phyloP scores from a whole-genome alignment of 2,329 filamentous ascomycete genomes.

The Hypomyces perniciosus region DNA sequence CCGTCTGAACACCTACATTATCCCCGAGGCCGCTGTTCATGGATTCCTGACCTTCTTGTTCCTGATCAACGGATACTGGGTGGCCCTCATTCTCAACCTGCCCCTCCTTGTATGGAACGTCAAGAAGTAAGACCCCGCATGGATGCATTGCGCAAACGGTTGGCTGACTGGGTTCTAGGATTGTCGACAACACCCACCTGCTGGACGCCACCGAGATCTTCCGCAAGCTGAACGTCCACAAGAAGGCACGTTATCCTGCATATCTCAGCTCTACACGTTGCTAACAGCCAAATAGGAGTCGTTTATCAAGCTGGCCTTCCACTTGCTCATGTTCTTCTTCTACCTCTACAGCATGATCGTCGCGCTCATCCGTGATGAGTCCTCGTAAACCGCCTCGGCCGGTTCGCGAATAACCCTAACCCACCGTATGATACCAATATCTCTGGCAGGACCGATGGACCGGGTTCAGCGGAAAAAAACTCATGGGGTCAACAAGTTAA shows the following conservation, averaged over 20 bases:
- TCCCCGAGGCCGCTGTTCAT: constrained; percentile 96
- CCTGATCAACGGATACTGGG: constrained; percentile 98
- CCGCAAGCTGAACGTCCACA: constrained; percentile 97
- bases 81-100: constrained; percentile 85
- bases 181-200: constrained; percentile 93
- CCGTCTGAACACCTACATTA: constrained; percentile 98
- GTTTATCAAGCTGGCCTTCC: constrained; percentile 98
- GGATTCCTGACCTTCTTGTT: constrained; percentile 93
- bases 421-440: constrained; percentile 15
- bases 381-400: constrained; percentile 53
- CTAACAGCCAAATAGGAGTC: constrained; percentile 65
- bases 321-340: constrained; percentile 99
- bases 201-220: constrained; percentile 98
- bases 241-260: constrained; percentile 61
- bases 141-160: background rate
- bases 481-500: constrained; percentile 4
- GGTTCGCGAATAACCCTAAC: constrained; percentile 4
- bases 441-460: constrained; percentile 11
- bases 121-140: constrained; percentile 73
- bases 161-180: constrained; percentile 49
- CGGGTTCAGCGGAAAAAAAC: constrained; percentile 6
- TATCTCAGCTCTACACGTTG: background rate
- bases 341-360: constrained; percentile 99
- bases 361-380: constrained; percentile 91
- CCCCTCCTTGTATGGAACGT: constrained; percentile 88